Evolutionary conservation across 352 stramenopile genomes (phyloP), one percentile per base, ranked within the genome.

Genomic region (Globisporangium sylvaticum): DNA sequence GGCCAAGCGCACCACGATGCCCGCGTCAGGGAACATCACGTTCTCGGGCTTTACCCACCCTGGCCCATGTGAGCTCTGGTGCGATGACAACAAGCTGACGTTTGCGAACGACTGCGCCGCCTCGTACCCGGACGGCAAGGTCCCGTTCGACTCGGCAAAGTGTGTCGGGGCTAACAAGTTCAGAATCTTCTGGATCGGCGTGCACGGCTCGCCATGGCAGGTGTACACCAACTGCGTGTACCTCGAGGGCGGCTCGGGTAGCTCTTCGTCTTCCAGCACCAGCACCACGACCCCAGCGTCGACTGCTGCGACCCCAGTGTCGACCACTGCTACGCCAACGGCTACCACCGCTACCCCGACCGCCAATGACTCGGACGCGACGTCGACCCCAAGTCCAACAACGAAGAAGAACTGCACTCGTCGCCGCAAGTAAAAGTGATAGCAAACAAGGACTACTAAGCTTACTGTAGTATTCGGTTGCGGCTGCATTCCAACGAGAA

Each of bases 1-100:
- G 22, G 22, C 50, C 59, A 79, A 79, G 70, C 67, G 57, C 65
- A 37, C 48, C 4, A 75, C 76, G 39, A 68, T 88, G 59, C 78
- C 79, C 4, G 22, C 61, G 8, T 65, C 76, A 14, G 66, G 62
- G 2, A 59, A 78, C 56, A 62, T 90, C 44, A 80, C 69, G 58
- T 85, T 77, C 71, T 74, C 77, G 14, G 79, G 78, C 0, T 90
- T 90, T 65, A 79, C 78, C 0, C 83, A 91, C 64, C 66, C 75
- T 0, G 81, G 83, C 2, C 78, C 76, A n/a, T 91, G 83, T 46
- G 83, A 91, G 53, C 69, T 86, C 50, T 89, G 81, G 79, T 88
- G 79, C 53, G 79, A 82, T 58, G 71, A 86, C 62, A 80, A 67
- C 63, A 83, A 82, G 61, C 66, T 91, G 37, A 58, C 78, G 37